phyloP scores from a whole-genome alignment of 257 asterid genomes.

The Henckelia pumila region DNA sequence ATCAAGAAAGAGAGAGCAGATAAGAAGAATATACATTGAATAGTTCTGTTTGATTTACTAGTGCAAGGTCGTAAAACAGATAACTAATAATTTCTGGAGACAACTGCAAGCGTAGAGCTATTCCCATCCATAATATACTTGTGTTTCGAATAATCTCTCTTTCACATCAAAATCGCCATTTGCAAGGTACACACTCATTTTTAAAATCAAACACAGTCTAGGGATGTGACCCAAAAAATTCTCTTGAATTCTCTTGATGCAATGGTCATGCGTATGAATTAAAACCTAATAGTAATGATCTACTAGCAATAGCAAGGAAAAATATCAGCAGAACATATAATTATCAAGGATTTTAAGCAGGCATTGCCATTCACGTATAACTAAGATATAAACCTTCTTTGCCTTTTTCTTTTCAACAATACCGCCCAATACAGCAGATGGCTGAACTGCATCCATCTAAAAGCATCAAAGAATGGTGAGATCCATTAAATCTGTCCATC shows the following conservation, averaged over 20 bases:
- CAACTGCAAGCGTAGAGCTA: slow-evolving; percentile 14
- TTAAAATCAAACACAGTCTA: slow-evolving; percentile 7
- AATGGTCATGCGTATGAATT: background rate
- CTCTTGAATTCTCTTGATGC: background rate
- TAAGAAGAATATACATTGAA: slow-evolving; percentile 5
- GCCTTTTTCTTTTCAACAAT: slow-evolving; percentile 60
- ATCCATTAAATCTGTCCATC: slow-evolving; percentile 19
- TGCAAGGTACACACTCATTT: slow-evolving; percentile 1
- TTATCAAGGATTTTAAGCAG: background rate
- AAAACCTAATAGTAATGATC: slow-evolving; percentile 3
- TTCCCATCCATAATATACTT: background rate
- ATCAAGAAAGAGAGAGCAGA: slow-evolving; percentile 15
- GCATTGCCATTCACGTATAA: background rate
- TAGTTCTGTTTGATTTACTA: background rate
- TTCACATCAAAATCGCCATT: background rate
- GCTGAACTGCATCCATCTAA: slow-evolving; percentile 89
- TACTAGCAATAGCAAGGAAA: background rate
- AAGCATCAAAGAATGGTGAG: slow-evolving; percentile 21
- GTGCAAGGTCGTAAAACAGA: background rate
- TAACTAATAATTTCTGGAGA: background rate
- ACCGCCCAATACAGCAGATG: slow-evolving; percentile 79
- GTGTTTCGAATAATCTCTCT: background rate
- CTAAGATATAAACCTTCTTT: slow-evolving; percentile 54
- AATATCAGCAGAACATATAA: background rate
- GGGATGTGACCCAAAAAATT: background rate